Percentiles rank a stretch among this genome's conserved stretches.
Conservation (phyloP, 768 basidiomycete genomes). For the Thelephora ganbajun region DNA sequence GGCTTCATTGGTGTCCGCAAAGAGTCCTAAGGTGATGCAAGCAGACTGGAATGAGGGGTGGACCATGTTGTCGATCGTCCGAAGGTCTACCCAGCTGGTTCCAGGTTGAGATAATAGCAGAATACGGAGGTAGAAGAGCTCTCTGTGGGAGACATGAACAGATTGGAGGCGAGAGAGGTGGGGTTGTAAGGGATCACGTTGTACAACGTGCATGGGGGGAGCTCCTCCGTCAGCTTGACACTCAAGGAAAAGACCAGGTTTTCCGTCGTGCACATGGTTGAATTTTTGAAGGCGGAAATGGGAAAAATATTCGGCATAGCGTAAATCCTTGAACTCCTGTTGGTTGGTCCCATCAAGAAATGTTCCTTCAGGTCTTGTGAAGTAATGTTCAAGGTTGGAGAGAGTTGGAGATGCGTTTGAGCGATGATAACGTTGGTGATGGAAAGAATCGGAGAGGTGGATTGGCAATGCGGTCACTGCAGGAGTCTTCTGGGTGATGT, state of each 20-base stretch:
- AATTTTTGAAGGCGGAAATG: conserved; percentile 8
- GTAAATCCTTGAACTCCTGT: conserved; percentile 4
- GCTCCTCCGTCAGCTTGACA: neutral
- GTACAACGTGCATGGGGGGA: conserved; percentile 10
- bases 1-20: conserved; percentile 14
- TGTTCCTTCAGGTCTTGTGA: conserved; percentile 6
- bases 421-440: conserved; percentile 14
- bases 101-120: conserved; percentile 13
- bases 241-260: conserved; percentile 6
- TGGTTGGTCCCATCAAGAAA: neutral
- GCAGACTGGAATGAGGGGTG: conserved; percentile 13
- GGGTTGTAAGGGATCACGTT: neutral
- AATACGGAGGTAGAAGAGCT: conserved; percentile 20
- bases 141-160: conserved; percentile 16
- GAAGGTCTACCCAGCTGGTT: conserved; percentile 6
- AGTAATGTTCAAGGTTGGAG: conserved; percentile 13
- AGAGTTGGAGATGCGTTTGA: neutral
- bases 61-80: conserved; percentile 7
- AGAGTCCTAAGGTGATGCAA: conserved; percentile 12
- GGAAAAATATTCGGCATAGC: conserved; percentile 10
- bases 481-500: conserved; percentile 21
- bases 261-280: neutral
- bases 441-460: conserved; percentile 13
- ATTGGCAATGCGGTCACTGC: conserved; percentile 20
- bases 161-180: conserved; percentile 15